Evolutionary conservation across 371 early-diverging fungal species (phyloP).

Genomic region (Choanephora cucurbitarum): DNA sequence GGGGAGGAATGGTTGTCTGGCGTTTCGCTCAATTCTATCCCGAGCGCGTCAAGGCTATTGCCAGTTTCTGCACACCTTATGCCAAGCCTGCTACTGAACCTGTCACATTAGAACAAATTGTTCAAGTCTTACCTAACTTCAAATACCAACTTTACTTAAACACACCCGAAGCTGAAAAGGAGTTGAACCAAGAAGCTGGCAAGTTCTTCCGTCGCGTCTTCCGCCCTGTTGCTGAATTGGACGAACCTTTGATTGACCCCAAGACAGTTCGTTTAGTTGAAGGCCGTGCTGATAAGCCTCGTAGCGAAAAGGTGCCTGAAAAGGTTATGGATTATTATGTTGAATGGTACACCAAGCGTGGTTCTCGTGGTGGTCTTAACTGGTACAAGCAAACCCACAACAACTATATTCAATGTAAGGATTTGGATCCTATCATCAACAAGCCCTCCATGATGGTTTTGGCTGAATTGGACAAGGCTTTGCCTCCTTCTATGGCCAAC

Average conservation of each 20-base stretch:
- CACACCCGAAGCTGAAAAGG: slow-evolving; percentile 43
- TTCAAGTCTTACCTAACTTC: slow-evolving; percentile 56
- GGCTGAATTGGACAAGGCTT: slow-evolving; percentile 41
- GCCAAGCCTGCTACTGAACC: slow-evolving; percentile 36
- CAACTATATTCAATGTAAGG: slow-evolving; percentile 46
- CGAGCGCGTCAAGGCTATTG: slow-evolving; percentile 61
- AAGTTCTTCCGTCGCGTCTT: slow-evolving; percentile 39
- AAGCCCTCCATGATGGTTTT: slow-evolving; percentile 46
- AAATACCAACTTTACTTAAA: slow-evolving; percentile 55
- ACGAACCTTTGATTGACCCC: slow-evolving; percentile 24
- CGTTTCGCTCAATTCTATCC: slow-evolving; percentile 69
- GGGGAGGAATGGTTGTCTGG: slow-evolving; percentile 76
- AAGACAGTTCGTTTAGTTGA: slow-evolving; percentile 24
- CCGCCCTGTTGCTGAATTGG: slow-evolving; percentile 27
- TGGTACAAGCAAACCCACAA: slow-evolving; percentile 46
- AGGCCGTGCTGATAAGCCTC: slow-evolving; percentile 29
- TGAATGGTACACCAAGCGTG: slow-evolving; percentile 28
- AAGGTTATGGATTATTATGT: slow-evolving; percentile 45
- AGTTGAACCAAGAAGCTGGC: slow-evolving; percentile 35
- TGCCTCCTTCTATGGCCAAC: slow-evolving; percentile 43
- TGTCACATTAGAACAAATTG: slow-evolving; percentile 53
- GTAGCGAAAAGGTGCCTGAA: slow-evolving; percentile 30
- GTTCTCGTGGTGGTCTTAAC: slow-evolving; percentile 45
- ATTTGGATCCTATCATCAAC: slow-evolving; percentile 36
- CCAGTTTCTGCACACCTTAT: slow-evolving; percentile 69